Percentiles rank a stretch among this genome's conserved stretches.
Conservation (phyloP, 2,329 filamentous ascomycete genomes). For the Coniosporium tulheliwenetii region DNA sequence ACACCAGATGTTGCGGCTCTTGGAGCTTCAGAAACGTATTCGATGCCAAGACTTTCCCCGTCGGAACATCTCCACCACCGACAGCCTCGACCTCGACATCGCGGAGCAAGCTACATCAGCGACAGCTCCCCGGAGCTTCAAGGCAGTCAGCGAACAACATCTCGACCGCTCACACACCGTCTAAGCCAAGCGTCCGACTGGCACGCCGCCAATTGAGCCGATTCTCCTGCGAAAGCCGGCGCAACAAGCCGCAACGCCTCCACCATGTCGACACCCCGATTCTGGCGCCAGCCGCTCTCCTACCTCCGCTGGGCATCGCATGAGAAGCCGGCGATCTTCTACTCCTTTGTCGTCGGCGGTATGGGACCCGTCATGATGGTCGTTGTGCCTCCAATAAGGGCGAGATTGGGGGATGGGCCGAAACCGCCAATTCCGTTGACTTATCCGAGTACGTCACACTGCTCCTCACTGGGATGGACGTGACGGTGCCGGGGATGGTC, state of each 20-base stretch:
- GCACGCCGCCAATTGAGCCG: no score
- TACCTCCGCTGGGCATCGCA: slow-evolving; percentile 81
- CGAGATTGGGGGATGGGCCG: slow-evolving; percentile 56
- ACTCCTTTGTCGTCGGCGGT: slow-evolving; percentile 59
- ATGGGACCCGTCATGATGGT: slow-evolving; percentile 57
- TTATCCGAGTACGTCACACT: slow-evolving; percentile 64
- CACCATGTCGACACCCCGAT: slow-evolving; percentile 56
- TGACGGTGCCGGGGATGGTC: not conserved
- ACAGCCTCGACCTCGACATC: not conserved
- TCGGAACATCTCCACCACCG: not conserved
- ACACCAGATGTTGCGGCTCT: not conserved
- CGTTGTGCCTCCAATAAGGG: slow-evolving; percentile 58
- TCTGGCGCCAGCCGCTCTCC: slow-evolving; percentile 70
- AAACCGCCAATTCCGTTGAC: slow-evolving; percentile 65
- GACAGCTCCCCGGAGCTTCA: not conserved
- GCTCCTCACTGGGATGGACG: not conserved
- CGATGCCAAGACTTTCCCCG: not conserved
- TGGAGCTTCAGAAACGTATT: not conserved
- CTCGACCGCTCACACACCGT: no score
- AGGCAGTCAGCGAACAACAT: no score
- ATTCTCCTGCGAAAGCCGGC: no score
- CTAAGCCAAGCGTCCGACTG: no score
- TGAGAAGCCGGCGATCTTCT: slow-evolving; percentile 86
- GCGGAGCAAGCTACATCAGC: not conserved
- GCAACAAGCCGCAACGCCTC: slow-evolving; percentile 6